Evolutionary conservation across 306 rosid genomes (phyloP).

Genomic region (Vigna radiata): DNA sequence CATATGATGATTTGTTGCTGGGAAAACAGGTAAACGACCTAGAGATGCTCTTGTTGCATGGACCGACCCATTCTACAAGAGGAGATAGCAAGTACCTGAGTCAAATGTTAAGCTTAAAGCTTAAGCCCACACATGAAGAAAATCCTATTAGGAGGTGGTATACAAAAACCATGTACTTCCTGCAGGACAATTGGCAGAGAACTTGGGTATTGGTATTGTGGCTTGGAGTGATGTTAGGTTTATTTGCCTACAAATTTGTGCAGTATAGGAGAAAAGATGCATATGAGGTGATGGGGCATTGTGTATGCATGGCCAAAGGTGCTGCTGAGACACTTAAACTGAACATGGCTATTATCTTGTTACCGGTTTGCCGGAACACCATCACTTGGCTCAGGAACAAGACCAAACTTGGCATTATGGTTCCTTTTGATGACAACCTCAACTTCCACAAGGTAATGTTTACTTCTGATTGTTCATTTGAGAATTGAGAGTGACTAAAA

Average conservation of each 20-base stretch:
- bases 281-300: slow-evolving; percentile 62
- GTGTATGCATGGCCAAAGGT: slow-evolving; percentile 80
- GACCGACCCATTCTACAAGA: slow-evolving; percentile 52
- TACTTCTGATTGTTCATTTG: not conserved
- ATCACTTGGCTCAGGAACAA: slow-evolving; percentile 65
- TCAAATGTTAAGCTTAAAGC: slow-evolving; percentile 63
- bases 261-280: slow-evolving; percentile 55
- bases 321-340: slow-evolving; percentile 74
- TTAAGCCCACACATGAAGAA: slow-evolving; percentile 50
- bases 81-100: slow-evolving; percentile 60
- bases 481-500: slow-evolving; percentile 7
- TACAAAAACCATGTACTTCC: slow-evolving; percentile 50
- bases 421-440: slow-evolving; percentile 71
- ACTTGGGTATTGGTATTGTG: slow-evolving; percentile 62
- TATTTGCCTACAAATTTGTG: slow-evolving; percentile 57
- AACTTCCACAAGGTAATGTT: slow-evolving; percentile 63
- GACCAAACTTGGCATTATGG: slow-evolving; percentile 55
- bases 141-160: slow-evolving; percentile 51
- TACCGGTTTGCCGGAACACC: slow-evolving; percentile 67
- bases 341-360: slow-evolving; percentile 69
- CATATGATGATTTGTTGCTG: slow-evolving; percentile 32
- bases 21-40: slow-evolving; percentile 56
- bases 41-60: slow-evolving; percentile 64
- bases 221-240: slow-evolving; percentile 56
- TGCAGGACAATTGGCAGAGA: slow-evolving; percentile 72